phyloP scores from a whole-genome alignment of 1,284 basidiomycete species.

The Austropuccinia psidii region DNA sequence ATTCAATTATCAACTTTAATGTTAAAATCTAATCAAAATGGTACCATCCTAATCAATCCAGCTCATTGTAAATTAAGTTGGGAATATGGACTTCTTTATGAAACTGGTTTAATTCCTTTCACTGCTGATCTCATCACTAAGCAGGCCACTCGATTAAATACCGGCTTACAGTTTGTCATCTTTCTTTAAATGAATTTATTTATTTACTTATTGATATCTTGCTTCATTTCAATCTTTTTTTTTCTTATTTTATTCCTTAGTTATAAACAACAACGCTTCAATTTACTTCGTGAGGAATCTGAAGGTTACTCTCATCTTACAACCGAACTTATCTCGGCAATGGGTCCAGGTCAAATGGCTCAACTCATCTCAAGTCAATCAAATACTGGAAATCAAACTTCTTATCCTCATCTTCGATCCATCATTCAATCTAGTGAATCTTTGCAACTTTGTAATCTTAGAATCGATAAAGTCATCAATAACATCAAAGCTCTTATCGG shows the following conservation, averaged over 20 bases:
- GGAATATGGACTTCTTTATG: slow-evolving; percentile 32
- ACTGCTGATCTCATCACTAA: slow-evolving; percentile 26
- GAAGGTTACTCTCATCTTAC: slow-evolving; percentile 93
- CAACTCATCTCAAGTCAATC: slow-evolving; percentile 46
- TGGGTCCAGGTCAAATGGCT: slow-evolving; percentile 60
- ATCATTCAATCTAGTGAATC: slow-evolving; percentile 45
- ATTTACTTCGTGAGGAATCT: slow-evolving; percentile 89
- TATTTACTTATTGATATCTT: not conserved
- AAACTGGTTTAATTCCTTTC: slow-evolving; percentile 26
- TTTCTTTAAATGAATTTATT: not conserved
- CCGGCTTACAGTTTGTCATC: slow-evolving; percentile 18
- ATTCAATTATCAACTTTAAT: slow-evolving; percentile 20
- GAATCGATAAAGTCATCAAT: slow-evolving; percentile 70
- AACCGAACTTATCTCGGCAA: slow-evolving; percentile 68
- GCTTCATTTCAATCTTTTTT: not conserved
- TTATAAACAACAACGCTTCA: slow-evolving; percentile 98
- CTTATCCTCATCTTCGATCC: slow-evolving; percentile 40
- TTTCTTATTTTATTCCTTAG: slow-evolving; percentile 40
- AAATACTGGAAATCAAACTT: not conserved
- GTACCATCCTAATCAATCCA: not conserved
- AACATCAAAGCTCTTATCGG: slow-evolving; percentile 76
- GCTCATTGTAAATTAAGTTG: slow-evolving; percentile 29
- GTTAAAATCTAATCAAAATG: not conserved
- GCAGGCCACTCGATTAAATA: slow-evolving; percentile 31
- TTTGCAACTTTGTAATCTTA: slow-evolving; percentile 54